Evolutionary conservation across 495 filamentous ascomycete genomes (phyloP).

Genomic region (Delitschia confertaspora): DNA sequence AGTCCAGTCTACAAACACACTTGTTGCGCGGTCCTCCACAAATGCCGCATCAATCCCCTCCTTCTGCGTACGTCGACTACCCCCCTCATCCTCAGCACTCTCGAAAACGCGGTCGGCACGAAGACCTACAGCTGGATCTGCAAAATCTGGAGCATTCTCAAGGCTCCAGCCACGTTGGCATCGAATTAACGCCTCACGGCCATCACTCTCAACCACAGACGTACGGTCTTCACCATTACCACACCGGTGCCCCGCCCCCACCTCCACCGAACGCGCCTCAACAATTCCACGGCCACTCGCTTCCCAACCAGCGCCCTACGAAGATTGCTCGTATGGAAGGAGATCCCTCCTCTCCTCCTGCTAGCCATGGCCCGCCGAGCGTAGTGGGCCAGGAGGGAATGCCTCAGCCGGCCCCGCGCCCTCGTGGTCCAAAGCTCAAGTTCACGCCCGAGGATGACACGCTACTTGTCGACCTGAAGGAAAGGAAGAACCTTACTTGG

Average conservation of each 20-base stretch:
- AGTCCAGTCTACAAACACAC: too few species aligned
- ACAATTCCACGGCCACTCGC: too few species aligned
- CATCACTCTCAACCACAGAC: conserved; percentile 30
- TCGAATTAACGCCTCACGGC: conserved; percentile 32
- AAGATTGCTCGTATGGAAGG: conserved; percentile 46
- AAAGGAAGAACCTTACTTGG: conserved; percentile 87
- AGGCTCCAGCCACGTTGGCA: conserved; percentile 17
- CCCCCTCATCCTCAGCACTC: conserved; percentile 3
- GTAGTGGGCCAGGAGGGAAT: conserved; percentile 76
- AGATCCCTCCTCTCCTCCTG: conserved; percentile 14
- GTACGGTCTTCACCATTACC: conserved; percentile 17
- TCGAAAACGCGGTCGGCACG: conserved; percentile 30
- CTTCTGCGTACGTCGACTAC: conserved; percentile 15
- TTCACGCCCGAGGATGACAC: conserved; percentile 86
- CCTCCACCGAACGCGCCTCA: too few species aligned
- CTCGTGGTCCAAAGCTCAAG: conserved; percentile 76
- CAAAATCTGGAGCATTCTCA: conserved; percentile 21
- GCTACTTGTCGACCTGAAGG: conserved; percentile 76
- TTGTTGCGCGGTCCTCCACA: conserved; percentile 39
- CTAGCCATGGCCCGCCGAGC: conserved; percentile 47
- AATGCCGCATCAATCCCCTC: conserved; percentile 23
- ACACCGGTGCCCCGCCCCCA: conserved; percentile 18
- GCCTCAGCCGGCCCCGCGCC: conserved; percentile 65
- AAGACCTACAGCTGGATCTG: conserved; percentile 26
- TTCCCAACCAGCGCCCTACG: conserved; percentile 51